Percentiles rank a stretch among this genome's conserved stretches.
phyloP scores from a whole-genome alignment of 208 protist species.

The Trypanosomatidae sp. region DNA sequence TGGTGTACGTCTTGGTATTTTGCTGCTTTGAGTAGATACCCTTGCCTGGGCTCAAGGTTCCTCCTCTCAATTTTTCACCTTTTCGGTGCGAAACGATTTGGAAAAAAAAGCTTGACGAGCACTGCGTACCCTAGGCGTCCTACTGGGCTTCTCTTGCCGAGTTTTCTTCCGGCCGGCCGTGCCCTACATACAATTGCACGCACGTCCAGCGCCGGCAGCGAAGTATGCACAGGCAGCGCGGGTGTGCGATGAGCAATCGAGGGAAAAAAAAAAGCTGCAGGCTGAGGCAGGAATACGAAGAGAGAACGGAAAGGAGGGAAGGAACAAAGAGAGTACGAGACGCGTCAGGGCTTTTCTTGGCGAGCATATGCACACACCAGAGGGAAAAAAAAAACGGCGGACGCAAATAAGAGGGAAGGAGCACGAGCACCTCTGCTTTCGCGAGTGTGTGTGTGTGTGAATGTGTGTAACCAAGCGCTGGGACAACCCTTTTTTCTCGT shows the following conservation, averaged over 20 bases:
- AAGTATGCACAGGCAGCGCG: background rate
- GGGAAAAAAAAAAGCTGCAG: background rate
- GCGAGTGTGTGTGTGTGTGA: background rate
- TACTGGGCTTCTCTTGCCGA: background rate
- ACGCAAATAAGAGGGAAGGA: background rate
- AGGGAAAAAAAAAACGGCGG: background rate
- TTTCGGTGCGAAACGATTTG: background rate
- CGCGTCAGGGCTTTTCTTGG: background rate
- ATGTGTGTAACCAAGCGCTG: background rate
- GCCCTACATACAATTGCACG: background rate
- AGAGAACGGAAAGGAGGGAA: background rate
- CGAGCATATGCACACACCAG: too few species aligned
- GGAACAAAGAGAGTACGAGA: background rate
- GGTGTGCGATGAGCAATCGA: background rate
- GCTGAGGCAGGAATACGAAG: background rate
- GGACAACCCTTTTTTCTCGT: background rate
- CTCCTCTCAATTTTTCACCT: background rate
- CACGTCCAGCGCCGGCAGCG: background rate
- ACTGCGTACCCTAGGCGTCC: background rate
- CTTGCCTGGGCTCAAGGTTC: background rate
- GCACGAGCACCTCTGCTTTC: background rate
- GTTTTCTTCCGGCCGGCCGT: background rate
- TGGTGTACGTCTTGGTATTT: background rate
- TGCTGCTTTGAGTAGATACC: background rate
- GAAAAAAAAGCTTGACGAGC: background rate